These are phyloP conservation scores for Penicillium desertorum DNA, from an alignment of 495 filamentous ascomycete genomes.

Conservation along the genomic window DNA sequence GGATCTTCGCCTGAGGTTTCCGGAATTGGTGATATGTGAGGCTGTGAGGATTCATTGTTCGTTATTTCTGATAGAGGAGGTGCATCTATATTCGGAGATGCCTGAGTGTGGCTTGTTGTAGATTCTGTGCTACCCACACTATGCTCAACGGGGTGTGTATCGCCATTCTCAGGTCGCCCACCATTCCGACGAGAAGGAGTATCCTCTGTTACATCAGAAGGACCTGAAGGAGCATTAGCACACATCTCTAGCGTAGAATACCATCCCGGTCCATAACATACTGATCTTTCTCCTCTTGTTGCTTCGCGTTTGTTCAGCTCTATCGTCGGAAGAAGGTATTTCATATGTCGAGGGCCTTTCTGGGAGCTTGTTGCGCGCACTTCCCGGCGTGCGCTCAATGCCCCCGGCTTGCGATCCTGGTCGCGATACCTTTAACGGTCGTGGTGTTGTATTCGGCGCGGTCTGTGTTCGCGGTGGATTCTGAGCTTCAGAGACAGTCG, in stretches of 20 bases:
- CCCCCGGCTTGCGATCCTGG: constrained; percentile 5
- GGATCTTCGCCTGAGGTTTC: not conserved
- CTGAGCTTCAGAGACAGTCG: constrained; percentile 25
- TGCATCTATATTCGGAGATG: not conserved
- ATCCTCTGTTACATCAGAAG: constrained; percentile 9
- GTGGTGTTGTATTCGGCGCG: constrained; percentile 17
- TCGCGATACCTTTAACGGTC: constrained; percentile 13
- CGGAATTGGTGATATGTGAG: not conserved
- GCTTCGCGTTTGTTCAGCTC: constrained; percentile 18
- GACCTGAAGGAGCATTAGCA: constrained; percentile 19
- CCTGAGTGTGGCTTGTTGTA: not conserved
- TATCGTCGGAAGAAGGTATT: constrained; percentile 25
- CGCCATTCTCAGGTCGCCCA: constrained; percentile 3
- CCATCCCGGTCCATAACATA: constrained; percentile 13
- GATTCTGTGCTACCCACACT: constrained; percentile 5
- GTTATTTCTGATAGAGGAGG: not conserved
- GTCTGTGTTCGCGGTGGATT: constrained; percentile 19
- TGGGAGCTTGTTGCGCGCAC: constrained; percentile 29
- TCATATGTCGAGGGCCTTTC: constrained; percentile 31
- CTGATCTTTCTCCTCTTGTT: constrained; percentile 27
- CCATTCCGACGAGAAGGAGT: constrained; percentile 1
- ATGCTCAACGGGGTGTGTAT: constrained; percentile 12
- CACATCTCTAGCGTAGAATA: not conserved
- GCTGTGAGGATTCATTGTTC: not conserved
- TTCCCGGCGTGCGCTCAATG: constrained; percentile 24